Conservation (phyloP, 1,139 yeast species). For the Saccharomyces hybrid region DNA sequence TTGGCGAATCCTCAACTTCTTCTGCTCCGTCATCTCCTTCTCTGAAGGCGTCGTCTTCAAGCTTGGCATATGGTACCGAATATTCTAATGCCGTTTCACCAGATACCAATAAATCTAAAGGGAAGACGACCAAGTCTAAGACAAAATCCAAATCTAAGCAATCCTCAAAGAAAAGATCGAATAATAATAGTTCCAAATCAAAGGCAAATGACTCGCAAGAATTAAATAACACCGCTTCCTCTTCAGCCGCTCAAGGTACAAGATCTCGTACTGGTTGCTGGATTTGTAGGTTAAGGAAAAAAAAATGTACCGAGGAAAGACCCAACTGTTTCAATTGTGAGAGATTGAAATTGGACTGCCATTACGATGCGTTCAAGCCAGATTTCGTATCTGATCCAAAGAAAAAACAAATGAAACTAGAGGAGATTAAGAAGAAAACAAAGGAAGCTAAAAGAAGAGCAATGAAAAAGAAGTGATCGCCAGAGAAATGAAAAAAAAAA, state of each 20-base stretch:
- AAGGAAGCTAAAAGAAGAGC: conserved; percentile 32
- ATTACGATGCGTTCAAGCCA: conserved; percentile 43
- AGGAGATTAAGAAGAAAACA: conserved; percentile 40
- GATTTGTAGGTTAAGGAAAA: conserved; percentile 61
- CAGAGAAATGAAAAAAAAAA: background rate
- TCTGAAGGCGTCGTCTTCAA: background rate
- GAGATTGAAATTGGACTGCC: conserved; percentile 46
- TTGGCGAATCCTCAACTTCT: background rate
- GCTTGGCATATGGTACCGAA: background rate
- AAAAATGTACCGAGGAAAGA: conserved; percentile 55
- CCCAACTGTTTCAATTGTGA: conserved; percentile 51
- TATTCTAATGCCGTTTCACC: background rate
- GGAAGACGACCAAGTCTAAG: conserved; percentile 2
- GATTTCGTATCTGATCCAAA: conserved; percentile 43
- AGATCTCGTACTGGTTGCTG: conserved; percentile 59
- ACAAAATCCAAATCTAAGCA: conserved; percentile 1
- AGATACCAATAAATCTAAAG: background rate
- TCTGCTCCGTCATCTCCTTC: background rate
- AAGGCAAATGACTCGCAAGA: conserved; percentile 8
- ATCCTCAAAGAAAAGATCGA: conserved; percentile 4
- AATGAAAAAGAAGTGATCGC: conserved; percentile 24
- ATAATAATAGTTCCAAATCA: conserved; percentile 2
- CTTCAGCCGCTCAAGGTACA: conserved; percentile 20
- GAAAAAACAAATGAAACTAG: conserved; percentile 39
- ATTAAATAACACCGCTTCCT: conserved; percentile 11